Evolutionary conservation across 192 early-diverging fungal species (phyloP), one percentile per base, ranked within the genome.

Genomic region (Gamsiella multidivaricata): DNA sequence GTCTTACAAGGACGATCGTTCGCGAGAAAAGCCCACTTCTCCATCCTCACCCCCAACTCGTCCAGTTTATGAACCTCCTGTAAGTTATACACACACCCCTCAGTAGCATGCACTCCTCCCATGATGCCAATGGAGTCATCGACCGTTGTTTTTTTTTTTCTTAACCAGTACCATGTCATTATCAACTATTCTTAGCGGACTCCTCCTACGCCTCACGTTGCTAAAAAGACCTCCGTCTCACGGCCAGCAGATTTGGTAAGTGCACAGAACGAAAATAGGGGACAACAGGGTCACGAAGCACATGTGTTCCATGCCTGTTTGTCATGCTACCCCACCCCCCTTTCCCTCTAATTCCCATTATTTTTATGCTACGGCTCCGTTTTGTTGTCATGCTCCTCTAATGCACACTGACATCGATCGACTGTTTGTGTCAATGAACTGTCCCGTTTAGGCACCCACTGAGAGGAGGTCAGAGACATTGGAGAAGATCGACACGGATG

Each of bases 401-500:
- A 17, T 39, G 17, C n/a, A 12, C 18, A 8, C 26, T 34, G 32
- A 56, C 54, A 20, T 56, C 54, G 54, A 56, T 39, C 9, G 6
- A 23, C 20, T 59, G 42, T 45, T 45, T 59, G 7, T 42, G 41
- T 18, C 28, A 39, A 34, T 45, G 37, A 18, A 22, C 22, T 32
- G 18, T 10, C 26, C 31, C 15, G 9, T 23, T 36, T 61, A 70
- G 57, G 22, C 55, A 8, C 62, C 71, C n/a, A 28, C 26, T 23
- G 71, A 74, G 41, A 46, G 57, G 63, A 53, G n/a, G n/a, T n/a
- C 50, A 61, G 71, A 74, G 39, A 20, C 59, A 7, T 31, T 62
- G 52, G 73, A 76, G 46, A 54, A 51, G 22, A 76, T 76, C 54
- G 65, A 76, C 23, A 46, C 59, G n/a, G 65, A 68, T n/a, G 29